These are phyloP conservation scores for Debaryomycetaceae sp. DNA, from an alignment of 1,139 yeast species.

Conservation along the genomic window DNA sequence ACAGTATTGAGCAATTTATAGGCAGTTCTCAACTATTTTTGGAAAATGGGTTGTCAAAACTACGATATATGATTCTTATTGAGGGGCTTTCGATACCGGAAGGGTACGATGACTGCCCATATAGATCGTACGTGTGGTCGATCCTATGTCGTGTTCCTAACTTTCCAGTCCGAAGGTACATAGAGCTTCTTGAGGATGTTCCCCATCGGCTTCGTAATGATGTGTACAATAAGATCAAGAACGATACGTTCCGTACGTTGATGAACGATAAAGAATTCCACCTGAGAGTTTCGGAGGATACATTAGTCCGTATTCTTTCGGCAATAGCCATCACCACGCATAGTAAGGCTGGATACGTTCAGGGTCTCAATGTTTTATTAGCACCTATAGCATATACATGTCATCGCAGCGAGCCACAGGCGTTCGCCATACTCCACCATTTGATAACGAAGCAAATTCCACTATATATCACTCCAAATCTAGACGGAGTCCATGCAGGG, in stretches of 20 bases:
- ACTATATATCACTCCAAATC: conserved; percentile 69
- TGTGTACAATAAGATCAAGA: conserved; percentile 67
- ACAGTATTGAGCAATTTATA: conserved; percentile 63
- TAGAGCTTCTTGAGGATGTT: conserved; percentile 53
- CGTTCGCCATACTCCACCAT: conserved; percentile 66
- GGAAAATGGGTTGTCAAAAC: conserved; percentile 70
- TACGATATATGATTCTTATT: conserved; percentile 72
- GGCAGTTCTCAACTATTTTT: conserved; percentile 60
- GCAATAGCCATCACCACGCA: conserved; percentile 61
- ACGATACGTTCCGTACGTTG: conserved; percentile 85
- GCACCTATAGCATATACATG: conserved; percentile 82
- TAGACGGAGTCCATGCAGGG: conserved; percentile 84
- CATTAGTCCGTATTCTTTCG: conserved; percentile 66
- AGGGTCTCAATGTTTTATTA: conserved; percentile 83
- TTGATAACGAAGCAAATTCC: conserved; percentile 66
- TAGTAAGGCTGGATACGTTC: conserved; percentile 61
- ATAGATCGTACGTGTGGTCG: conserved; percentile 80
- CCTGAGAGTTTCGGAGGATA: conserved; percentile 62
- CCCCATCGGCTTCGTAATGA: conserved; percentile 42
- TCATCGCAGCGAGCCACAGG: conserved; percentile 78
- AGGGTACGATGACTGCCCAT: conserved; percentile 56
- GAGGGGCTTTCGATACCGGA: conserved; percentile 65
- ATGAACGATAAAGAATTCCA: conserved; percentile 72
- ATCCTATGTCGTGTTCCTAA: conserved; percentile 67
- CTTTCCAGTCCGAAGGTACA: conserved; percentile 50